Base-by-base conservation (phyloP, 805 yeast genomes). In the Schwanniomyces yamadae region DNA sequence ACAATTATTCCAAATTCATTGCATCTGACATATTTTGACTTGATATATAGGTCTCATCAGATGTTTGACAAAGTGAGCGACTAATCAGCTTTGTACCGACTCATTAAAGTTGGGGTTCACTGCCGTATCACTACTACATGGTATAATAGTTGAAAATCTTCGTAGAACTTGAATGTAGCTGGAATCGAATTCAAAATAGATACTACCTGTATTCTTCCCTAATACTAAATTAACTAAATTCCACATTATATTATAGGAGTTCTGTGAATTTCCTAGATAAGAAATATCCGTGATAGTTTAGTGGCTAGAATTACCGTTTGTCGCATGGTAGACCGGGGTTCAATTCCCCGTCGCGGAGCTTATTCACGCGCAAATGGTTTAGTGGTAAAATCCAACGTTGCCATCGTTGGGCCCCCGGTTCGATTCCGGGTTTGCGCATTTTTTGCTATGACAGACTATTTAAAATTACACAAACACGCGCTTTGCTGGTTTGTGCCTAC, bases 251-350 rank as follows among this genome's bases (percentile, higher is more conserved):
- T n/a, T n/a, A n/a, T n/a, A n/a, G n/a, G n/a, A n/a, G n/a, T n/a
- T n/a, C n/a, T n/a, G n/a, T n/a, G n/a, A n/a, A n/a, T n/a, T n/a
- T n/a, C n/a, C n/a, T n/a, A n/a, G n/a, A n/a, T n/a, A 6, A 15
- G 11, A 29, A 31, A 29, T 18, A 16, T 41, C 45, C 45, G 42
- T 37, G 45, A 41, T 40, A 40, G 43, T 40, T 36, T 40, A 40
- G 43, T 41, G 45, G 41, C 45, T 41, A 40, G 42, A 39, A 39
- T 39, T 39, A 39, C 42, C 42, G 42, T 36, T 39, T 39, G 42
- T 39, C 42, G 42, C 42, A 36, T 40, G 43, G 43, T 40, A 40
- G 43, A 40, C 43, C 43, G 43, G 43, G 43, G 43, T 40, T 40
- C 43, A 40, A 40, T 40, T 40, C 43, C 43, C 43, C 43, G 40